Percentiles rank a stretch among this genome's conserved stretches.
These are phyloP conservation scores for Sporothrix luriei DNA, from an alignment of 2,329 filamentous ascomycete genomes.

Conservation along the genomic window DNA sequence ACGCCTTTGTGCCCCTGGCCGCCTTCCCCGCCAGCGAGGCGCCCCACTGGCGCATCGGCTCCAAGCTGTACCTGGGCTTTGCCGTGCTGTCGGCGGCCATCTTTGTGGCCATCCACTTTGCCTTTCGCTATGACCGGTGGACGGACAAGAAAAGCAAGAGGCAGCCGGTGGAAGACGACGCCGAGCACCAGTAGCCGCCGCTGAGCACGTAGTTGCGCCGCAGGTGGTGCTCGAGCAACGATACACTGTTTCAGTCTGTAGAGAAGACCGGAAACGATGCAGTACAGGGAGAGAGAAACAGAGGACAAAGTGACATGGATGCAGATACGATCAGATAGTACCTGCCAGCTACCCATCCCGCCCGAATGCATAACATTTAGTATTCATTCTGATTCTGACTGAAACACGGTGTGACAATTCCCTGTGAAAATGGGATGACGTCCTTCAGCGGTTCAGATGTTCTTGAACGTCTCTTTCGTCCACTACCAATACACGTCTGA, in stretches of 20 bases:
- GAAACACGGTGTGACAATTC: too few relatives aligned
- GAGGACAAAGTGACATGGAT: neutral
- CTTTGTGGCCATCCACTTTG: slow-evolving; percentile 26
- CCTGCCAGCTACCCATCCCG: too few relatives aligned
- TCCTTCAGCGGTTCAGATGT: too few relatives aligned
- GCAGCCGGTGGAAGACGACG: neutral
- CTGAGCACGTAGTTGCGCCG: neutral
- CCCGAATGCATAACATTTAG: too few relatives aligned
- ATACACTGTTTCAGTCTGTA: too few relatives aligned
- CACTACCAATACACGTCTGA: too few relatives aligned
- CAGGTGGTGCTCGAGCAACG: too few relatives aligned
- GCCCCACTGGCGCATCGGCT: slow-evolving; percentile 29
- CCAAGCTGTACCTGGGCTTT: slow-evolving; percentile 31
- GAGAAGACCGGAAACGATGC: neutral
- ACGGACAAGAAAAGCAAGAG: neutral
- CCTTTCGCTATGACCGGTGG: slow-evolving; percentile 24
- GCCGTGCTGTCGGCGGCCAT: neutral
- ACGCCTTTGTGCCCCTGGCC: slow-evolving; percentile 26
- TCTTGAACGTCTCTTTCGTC: too few relatives aligned
- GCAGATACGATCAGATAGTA: too few relatives aligned
- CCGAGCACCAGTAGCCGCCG: neutral
- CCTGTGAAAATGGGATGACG: too few relatives aligned
- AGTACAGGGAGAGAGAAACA: too few relatives aligned
- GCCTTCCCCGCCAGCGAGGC: slow-evolving; percentile 28
- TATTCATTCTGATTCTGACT: too few relatives aligned